Evolutionary conservation across 2,329 filamentous ascomycete genomes (phyloP), one percentile per base, ranked within the genome.

Genomic region (Neofusicoccum sp.): DNA sequence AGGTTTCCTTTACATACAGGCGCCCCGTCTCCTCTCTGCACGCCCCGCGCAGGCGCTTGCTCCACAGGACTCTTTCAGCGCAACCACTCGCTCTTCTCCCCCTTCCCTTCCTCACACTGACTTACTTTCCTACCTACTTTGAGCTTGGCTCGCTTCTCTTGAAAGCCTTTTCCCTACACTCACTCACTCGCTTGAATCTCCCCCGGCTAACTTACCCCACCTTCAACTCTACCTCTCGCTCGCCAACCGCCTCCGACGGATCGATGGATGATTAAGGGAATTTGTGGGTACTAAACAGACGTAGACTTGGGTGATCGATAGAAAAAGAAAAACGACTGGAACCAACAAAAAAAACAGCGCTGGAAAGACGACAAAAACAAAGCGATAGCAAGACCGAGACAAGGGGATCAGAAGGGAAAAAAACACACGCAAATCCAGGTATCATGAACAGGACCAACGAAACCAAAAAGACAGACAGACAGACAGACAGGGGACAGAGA

Each of bases 361-460:
- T 56, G 51, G 43, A 56, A 56, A 56, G 51, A 20, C 20, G 36
- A 54, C 49, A 31, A 53, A 36, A 38, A 36, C 44, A 47, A 30
- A 48, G 26, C 20, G 20, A 20, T 20, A 2, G 20, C 20, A 20
- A 48, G 28, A 28, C 45, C n/a, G 34, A 12, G 14, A 33, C n/a
- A 48, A 48, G n/a, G 30, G 20, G n/a, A 56, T 31, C 28, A 38
- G 24, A 31, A 38, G 16, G 47, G 36, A 28, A 34, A 34, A 33
- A 56, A 31, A 40, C 43, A 28, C 51, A 56, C 51, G 51, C 51
- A 56, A 56, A 56, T 43, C 51, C 51, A 56, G 51, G 51, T 56
- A 56, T 56, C 51, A 56, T 56, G 51, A 56, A 56, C 26, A 43
- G 36, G 36, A 54, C 33, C 26, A 56, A 49, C 30, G 51, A 56